Base-by-base conservation (phyloP, 805 yeast genomes). In the Candida lessepsii region DNA sequence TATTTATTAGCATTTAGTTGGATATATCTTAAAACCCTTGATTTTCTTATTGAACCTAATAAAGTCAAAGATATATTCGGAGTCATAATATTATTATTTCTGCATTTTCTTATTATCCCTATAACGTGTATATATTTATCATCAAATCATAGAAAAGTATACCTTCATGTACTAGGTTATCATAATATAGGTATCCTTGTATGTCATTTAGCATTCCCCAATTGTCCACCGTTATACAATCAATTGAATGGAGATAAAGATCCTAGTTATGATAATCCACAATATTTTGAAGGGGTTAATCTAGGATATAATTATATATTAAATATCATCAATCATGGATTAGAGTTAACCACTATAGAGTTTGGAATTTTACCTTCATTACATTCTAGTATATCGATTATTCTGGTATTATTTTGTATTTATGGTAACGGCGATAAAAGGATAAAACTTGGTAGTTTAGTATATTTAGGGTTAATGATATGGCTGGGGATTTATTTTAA, bases 251-350 rank as follows among this genome's bases (percentile, higher is more conserved):
- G 87, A 3, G 71, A 73, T 16, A 72, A 70, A 54, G 41, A 63
- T 8, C 83, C 84, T 1, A 67, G 71, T 45, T 83, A 82, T 56
- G 76, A 74, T 23, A 78, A 78, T 73, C 50, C 50, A 1, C 86
- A 86, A 10, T 83, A 75, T 52, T 83, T 86, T 2, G 90, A 87
- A 10, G 88, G 88, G 2, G 80, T 78, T n/a, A 86, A 81, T 52
- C 59, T 73, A 20, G 81, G 80, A 17, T 44, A 44, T 14, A 43
- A 37, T 30, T 26, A 15, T 16, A 25, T 46, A 15, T 15, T 47
- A 10, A 44, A 47, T 18, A 23, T 42, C 11, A 41, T 47, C 16
- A 29, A 44, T 17, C 34, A 44, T 29, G 35, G 35, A 20, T 21
- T 32, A 16, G 14, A 27, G 13, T 45, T 47, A 20, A 44, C 45